Evolutionary conservation across 2,329 filamentous ascomycete species (phyloP).

Genomic region (Hymenoscyphus linearis): DNA sequence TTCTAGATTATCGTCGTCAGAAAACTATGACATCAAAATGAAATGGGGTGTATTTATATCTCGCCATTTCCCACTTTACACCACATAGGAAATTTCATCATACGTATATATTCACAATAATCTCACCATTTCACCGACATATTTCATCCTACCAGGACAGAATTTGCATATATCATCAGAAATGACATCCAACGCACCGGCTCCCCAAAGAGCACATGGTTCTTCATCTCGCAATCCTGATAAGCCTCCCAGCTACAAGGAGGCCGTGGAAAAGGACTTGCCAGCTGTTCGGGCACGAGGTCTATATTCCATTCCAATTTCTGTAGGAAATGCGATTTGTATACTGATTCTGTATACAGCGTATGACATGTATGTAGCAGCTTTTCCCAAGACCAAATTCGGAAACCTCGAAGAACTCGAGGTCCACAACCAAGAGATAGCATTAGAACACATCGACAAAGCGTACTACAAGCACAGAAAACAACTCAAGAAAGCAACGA

Average conservation of each 20-base stretch:
- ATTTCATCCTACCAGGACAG: too few species aligned
- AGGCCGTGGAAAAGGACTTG: neutral
- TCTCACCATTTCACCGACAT: too few species aligned
- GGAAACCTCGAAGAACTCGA: neutral
- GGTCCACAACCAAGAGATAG: neutral
- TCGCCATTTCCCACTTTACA: too few species aligned
- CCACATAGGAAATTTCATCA: too few species aligned
- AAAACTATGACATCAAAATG: too few species aligned
- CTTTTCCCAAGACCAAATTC: neutral
- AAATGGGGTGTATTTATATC: too few species aligned
- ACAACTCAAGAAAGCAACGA: neutral
- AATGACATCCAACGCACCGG: neutral
- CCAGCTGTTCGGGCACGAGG: neutral
- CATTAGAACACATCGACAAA: neutral
- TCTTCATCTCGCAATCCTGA: neutral
- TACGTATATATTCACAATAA: too few species aligned
- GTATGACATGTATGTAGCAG: neutral
- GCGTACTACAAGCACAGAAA: neutral
- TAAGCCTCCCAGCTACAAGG: neutral
- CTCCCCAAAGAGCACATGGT: neutral
- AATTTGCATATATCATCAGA: neutral
- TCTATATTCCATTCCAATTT: neutral
- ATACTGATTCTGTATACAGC: neutral
- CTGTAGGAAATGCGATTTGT: neutral
- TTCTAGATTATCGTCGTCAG: too few species aligned